These are phyloP conservation scores for Ceratocystiopsis brevicomis DNA, from an alignment of 2,329 filamentous ascomycete species.

Conservation along the genomic window DNA sequence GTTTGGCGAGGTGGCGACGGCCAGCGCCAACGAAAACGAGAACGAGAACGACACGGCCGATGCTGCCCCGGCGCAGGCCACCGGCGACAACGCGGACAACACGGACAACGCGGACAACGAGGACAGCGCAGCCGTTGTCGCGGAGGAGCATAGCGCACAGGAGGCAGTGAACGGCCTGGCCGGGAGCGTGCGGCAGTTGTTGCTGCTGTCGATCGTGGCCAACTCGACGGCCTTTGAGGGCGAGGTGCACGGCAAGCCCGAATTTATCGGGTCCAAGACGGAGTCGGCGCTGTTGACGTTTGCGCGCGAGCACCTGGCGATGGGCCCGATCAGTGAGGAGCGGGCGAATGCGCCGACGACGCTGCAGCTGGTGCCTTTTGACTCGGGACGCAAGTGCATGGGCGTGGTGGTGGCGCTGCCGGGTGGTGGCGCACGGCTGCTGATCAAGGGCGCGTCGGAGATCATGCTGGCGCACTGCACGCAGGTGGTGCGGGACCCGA, in stretches of 20 bases:
- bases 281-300: constrained; percentile 57
- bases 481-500: constrained; percentile 30
- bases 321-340: constrained; percentile 45
- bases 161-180: constrained; percentile 29
- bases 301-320: constrained; percentile 45
- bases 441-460: constrained; percentile 46
- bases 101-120: constrained; percentile 1
- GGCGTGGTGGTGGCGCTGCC: constrained; percentile 35
- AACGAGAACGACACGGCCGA: constrained; percentile 1
- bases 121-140: constrained; percentile 8
- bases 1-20: constrained; percentile 25
- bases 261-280: constrained; percentile 61
- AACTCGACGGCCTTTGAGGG: constrained; percentile 64
- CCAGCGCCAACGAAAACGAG: constrained; percentile 3
- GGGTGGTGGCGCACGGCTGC: constrained; percentile 31
- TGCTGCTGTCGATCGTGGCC: constrained; percentile 40
- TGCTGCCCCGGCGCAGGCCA: constrained; percentile 11
- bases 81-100: constrained; percentile 8
- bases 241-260: constrained; percentile 44
- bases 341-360: constrained; percentile 30
- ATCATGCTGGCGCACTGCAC: constrained; percentile 40
- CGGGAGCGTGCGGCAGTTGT: constrained; percentile 28
- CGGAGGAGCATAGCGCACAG: constrained; percentile 19
- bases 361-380: constrained; percentile 54
- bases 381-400: constrained; percentile 59